Evolutionary conservation across 192 early-diverging fungal genomes (phyloP).

Genomic region (Coemansia sp.): DNA sequence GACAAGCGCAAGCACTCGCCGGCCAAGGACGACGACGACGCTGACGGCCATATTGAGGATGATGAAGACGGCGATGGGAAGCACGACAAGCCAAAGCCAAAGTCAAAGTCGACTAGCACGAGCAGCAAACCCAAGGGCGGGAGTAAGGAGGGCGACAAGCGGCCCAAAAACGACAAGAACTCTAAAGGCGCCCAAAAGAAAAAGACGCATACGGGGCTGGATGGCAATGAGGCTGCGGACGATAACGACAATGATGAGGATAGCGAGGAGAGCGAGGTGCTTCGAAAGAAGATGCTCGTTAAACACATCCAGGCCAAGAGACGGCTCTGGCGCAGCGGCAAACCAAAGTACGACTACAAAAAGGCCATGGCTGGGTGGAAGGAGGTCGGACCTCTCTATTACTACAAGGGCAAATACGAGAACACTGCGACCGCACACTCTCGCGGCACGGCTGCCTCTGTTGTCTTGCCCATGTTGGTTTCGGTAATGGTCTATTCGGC

Average conservation of each 20-base stretch:
- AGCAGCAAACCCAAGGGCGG: conserved; percentile 3
- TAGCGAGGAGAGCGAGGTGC: conserved; percentile 16
- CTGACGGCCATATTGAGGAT: background rate
- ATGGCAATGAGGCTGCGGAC: conserved; percentile 34
- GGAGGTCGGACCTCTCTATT: conserved; percentile 45
- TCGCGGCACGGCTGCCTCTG: background rate
- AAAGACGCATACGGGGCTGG: conserved; percentile 49
- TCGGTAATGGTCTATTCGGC: background rate
- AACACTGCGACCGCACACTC: conserved; percentile 17
- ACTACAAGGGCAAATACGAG: conserved; percentile 47
- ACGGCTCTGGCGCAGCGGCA: conserved; percentile 46
- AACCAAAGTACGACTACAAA: conserved; percentile 45
- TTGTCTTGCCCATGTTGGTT: background rate
- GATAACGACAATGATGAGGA: conserved; percentile 29
- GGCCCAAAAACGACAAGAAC: conserved; percentile 12
- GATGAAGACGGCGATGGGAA: background rate
- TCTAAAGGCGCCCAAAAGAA: conserved; percentile 13
- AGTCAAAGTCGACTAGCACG: conserved; percentile 2
- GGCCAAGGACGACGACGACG: conserved; percentile 9
- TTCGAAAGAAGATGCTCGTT: conserved; percentile 32
- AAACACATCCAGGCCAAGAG: conserved; percentile 45
- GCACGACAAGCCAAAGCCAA: background rate
- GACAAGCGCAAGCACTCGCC: conserved; percentile 9
- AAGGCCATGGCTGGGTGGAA: conserved; percentile 47
- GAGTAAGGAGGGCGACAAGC: conserved; percentile 14